Evolutionary conservation across 1,284 basidiomycete genomes (phyloP).

Genomic region (Ceratorhiza oryzae-sativae): DNA sequence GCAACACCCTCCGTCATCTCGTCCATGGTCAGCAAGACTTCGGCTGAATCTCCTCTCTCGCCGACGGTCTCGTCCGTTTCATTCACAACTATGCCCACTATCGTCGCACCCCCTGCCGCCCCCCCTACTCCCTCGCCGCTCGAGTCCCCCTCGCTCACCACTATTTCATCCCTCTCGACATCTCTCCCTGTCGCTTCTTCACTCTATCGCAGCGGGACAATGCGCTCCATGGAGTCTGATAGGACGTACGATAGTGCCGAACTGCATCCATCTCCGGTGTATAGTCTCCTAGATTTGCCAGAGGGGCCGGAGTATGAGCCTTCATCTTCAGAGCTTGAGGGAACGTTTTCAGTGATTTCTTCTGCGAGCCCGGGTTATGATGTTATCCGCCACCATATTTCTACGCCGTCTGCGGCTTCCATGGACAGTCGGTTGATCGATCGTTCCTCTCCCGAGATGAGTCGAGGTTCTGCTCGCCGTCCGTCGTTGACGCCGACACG

Average conservation of each 20-base stretch:
- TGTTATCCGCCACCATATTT: slow-evolving; percentile 14
- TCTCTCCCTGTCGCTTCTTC: background rate
- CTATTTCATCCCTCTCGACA: background rate
- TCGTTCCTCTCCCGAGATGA: background rate
- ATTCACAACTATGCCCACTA: slow-evolving; percentile 38
- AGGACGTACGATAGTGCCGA: slow-evolving; percentile 73
- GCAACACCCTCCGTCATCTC: slow-evolving; percentile 8
- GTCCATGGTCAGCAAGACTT: slow-evolving; percentile 20
- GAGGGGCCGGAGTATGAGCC: slow-evolving; percentile 23
- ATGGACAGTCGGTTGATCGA: background rate
- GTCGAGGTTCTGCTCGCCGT: background rate
- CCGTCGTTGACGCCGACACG: slow-evolving; percentile 26
- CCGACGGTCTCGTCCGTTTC: slow-evolving; percentile 23
- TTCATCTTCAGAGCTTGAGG: slow-evolving; percentile 29
- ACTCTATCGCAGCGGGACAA: slow-evolving; percentile 5
- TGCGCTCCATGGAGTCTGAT: slow-evolving; percentile 50
- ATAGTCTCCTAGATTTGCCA: slow-evolving; percentile 15
- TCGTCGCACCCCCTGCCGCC: slow-evolving; percentile 39
- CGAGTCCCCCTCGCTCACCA: slow-evolving; percentile 17
- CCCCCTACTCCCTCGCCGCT: slow-evolving; percentile 40
- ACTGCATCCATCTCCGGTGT: slow-evolving; percentile 68
- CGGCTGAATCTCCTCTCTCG: slow-evolving; percentile 24
- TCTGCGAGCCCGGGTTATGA: slow-evolving; percentile 29
- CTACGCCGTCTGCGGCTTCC: background rate
- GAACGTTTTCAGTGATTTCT: slow-evolving; percentile 8